A percentile compares a stretch with the other conserved stretches of the same genome.
phyloP scores from a whole-genome alignment of 805 yeast species.

The Kluyveromyces aestuarii region DNA sequence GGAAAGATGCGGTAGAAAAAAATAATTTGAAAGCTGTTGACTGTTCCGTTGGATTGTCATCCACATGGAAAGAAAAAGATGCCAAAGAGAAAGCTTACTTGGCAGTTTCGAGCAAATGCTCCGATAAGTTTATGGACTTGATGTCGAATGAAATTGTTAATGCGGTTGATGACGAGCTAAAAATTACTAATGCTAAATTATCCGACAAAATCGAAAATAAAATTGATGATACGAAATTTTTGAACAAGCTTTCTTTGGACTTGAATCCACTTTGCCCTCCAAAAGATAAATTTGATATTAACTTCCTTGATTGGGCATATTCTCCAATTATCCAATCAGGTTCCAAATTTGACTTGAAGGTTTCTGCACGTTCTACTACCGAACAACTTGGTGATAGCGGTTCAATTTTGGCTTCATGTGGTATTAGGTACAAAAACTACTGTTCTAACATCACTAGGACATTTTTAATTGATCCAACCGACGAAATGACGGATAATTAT shows the following conservation, averaged over 20 bases:
- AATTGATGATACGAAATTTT: constrained; percentile 71
- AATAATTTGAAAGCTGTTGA: constrained; percentile 38
- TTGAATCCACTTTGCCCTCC: constrained; percentile 24
- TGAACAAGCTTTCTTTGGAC: constrained; percentile 44
- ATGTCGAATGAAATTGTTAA: constrained; percentile 84
- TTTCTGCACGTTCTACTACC: constrained; percentile 69
- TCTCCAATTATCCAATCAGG: constrained; percentile 88
- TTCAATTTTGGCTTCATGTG: constrained; percentile 74
- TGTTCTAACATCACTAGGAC: constrained; percentile 85
- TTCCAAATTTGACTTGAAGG: constrained; percentile 71
- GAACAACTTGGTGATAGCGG: constrained; percentile 60
- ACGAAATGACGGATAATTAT: constrained; percentile 69
- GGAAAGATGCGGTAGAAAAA: constrained; percentile 31
- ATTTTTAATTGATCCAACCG: constrained; percentile 80
- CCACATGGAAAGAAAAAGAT: constrained; percentile 66
- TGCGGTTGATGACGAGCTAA: constrained; percentile 77
- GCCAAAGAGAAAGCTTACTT: constrained; percentile 60
- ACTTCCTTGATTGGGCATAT: constrained; percentile 84
- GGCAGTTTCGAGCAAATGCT: constrained; percentile 65
- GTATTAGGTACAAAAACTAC: constrained; percentile 79
- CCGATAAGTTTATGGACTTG: constrained; percentile 68
- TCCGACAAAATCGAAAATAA: constrained; percentile 71
- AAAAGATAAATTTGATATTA: constrained; percentile 65
- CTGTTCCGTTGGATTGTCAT: constrained; percentile 45
- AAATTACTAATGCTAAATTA: constrained; percentile 61